Evolutionary conservation across 345 rosid genomes (phyloP).

Genomic region (Orychophragmus violaceus): DNA sequence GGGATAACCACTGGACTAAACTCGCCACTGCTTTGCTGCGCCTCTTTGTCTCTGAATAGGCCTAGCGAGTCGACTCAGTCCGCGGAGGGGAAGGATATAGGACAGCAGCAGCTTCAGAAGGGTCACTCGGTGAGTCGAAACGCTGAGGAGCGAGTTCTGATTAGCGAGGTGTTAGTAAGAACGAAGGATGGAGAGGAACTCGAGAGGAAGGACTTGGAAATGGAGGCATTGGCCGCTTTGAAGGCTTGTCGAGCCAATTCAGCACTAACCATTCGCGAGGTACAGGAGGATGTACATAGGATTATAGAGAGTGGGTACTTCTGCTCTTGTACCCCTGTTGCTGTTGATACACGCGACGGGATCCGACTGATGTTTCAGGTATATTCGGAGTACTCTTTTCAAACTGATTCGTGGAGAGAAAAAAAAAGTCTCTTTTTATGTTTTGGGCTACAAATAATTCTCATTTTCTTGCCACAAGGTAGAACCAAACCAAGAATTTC

Average conservation of each 20-base stretch:
- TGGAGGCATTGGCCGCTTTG: conserved; percentile 73
- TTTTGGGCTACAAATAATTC: conserved; percentile 14
- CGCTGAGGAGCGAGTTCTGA: conserved; percentile 84
- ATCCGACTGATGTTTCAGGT: conserved; percentile 87
- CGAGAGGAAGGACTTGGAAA: conserved; percentile 85
- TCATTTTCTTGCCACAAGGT: conserved; percentile 69
- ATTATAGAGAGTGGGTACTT: conserved; percentile 87
- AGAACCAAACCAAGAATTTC: conserved; percentile 95
- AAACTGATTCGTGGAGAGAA: neutral
- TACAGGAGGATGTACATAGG: conserved; percentile 91
- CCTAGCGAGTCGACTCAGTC: conserved; percentile 36
- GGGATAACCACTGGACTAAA: neutral
- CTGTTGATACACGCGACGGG: conserved; percentile 91
- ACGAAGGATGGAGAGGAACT: conserved; percentile 93
- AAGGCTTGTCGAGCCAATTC: conserved; percentile 86
- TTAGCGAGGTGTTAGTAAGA: conserved; percentile 84
- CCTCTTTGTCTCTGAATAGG: conserved; percentile 41
- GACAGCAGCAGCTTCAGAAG: conserved; percentile 36
- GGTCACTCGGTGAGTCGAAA: conserved; percentile 41
- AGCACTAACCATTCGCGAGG: conserved; percentile 75
- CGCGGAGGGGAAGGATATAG: conserved; percentile 19
- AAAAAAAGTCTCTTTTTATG: neutral
- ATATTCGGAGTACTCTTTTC: conserved; percentile 20
- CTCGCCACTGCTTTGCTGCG: conserved; percentile 47
- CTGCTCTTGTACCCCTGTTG: conserved; percentile 81